These are phyloP conservation scores for Debaryomyces nepalensis DNA, from an alignment of 1,139 yeast genomes.

Conservation along the genomic window DNA sequence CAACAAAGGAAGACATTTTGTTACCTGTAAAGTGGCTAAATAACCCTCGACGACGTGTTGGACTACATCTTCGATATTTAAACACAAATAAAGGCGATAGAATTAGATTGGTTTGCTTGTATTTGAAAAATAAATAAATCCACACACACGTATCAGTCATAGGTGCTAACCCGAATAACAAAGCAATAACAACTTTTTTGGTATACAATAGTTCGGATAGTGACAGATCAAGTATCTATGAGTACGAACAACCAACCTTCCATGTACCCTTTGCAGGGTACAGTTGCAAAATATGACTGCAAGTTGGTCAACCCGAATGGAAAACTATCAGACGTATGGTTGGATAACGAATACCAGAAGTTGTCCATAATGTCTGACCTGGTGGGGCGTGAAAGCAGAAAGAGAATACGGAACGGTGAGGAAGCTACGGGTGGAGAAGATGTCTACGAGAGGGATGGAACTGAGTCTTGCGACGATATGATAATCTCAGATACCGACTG, in stretches of 20 bases:
- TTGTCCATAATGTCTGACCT: slow-evolving; percentile 24
- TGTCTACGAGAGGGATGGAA: slow-evolving; percentile 22
- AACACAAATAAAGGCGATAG: slow-evolving; percentile 1
- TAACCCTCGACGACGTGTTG: background rate
- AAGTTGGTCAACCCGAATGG: slow-evolving; percentile 38
- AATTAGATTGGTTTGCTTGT: background rate
- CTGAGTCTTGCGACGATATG: slow-evolving; percentile 45
- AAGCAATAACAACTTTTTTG: background rate
- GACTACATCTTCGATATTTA: background rate
- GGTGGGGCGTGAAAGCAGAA: slow-evolving; percentile 28
- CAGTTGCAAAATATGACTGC: slow-evolving; percentile 39
- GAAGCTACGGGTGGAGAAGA: slow-evolving; percentile 17
- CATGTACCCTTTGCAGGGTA: slow-evolving; percentile 39
- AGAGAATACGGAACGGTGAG: slow-evolving; percentile 26
- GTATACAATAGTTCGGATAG: no score
- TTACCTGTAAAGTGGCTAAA: background rate
- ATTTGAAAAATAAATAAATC: slow-evolving; percentile 4
- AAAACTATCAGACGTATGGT: slow-evolving; percentile 40
- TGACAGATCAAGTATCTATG: background rate
- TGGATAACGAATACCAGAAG: slow-evolving; percentile 37
- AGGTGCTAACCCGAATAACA: slow-evolving; percentile 1
- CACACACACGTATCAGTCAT: slow-evolving; percentile 7
- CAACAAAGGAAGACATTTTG: slow-evolving; percentile 1
- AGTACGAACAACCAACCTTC: slow-evolving; percentile 27
- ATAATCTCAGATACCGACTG: slow-evolving; percentile 41